phyloP scores from a whole-genome alignment of 2,329 filamentous ascomycete genomes.

The Trichoderma sp. region DNA sequence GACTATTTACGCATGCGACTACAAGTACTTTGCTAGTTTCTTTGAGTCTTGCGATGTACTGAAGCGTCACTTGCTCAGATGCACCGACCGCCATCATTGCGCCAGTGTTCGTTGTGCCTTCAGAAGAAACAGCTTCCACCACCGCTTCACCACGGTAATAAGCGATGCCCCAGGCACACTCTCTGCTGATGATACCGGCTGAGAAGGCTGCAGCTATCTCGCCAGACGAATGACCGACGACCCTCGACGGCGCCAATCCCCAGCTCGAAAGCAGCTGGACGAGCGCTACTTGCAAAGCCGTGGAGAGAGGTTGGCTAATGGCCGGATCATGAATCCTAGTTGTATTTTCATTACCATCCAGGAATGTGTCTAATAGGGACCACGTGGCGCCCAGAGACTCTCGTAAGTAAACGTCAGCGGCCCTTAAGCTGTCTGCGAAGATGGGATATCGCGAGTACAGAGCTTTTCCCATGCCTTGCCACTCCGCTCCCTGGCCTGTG shows the following conservation, averaged over 20 bases:
- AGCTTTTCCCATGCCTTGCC: neutral
- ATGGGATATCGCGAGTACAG: neutral
- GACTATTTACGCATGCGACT: neutral
- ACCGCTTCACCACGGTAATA: neutral
- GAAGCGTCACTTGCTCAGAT: neutral
- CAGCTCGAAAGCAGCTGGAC: neutral
- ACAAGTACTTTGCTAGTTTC: neutral
- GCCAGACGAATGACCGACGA: neutral
- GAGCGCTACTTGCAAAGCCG: neutral
- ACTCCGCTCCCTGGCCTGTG: neutral
- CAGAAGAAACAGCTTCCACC: neutral
- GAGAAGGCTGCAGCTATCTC: neutral
- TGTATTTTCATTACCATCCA: neutral
- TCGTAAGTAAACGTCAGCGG: neutral
- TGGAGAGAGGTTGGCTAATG: neutral
- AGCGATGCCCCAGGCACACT: neutral
- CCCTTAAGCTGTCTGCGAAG: neutral
- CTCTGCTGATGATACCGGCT: neutral
- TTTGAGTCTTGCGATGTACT: neutral
- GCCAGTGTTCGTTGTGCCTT: neutral
- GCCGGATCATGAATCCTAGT: neutral
- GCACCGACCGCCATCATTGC: neutral
- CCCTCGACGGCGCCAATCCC: neutral
- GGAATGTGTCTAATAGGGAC: neutral
- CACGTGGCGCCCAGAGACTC: neutral